These are phyloP conservation scores for Eruca vesicaria DNA, from an alignment of 441 rosid genomes.

Conservation along the genomic window DNA sequence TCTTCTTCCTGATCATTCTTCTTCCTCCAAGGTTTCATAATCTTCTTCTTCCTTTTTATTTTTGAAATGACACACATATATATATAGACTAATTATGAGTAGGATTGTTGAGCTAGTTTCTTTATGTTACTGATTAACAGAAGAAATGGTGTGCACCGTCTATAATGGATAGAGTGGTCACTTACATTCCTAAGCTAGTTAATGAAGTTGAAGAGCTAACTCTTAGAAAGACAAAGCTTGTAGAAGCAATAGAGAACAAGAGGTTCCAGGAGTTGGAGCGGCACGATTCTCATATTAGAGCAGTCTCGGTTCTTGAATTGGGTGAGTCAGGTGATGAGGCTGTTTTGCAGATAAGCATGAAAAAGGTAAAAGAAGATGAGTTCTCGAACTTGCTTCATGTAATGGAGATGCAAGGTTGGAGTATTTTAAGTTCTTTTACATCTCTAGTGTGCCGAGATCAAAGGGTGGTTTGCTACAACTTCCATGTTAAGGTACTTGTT, in stretches of 20 bases:
- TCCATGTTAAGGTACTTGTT: conserved; percentile 38
- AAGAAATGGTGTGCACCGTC: conserved; percentile 45
- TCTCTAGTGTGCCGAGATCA: conserved; percentile 33
- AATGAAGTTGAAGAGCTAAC: conserved; percentile 42
- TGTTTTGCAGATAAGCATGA: conserved; percentile 28
- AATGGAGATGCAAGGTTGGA: conserved; percentile 39
- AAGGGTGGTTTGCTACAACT: conserved; percentile 33
- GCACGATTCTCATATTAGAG: background rate
- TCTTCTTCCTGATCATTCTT: conserved; percentile 41
- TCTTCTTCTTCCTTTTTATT: background rate
- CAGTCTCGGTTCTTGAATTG: conserved; percentile 31
- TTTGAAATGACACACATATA: background rate
- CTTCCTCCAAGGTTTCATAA: conserved; percentile 25
- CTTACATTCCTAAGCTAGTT: conserved; percentile 48
- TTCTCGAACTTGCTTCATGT: conserved; percentile 38
- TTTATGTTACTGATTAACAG: conserved; percentile 11
- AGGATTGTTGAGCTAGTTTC: background rate
- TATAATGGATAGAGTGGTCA: conserved; percentile 40
- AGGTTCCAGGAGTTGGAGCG: background rate
- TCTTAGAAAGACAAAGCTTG: conserved; percentile 23
- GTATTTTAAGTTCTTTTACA: conserved; percentile 39
- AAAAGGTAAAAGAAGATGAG: conserved; percentile 23
- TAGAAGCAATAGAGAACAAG: background rate
- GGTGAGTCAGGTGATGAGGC: conserved; percentile 18
- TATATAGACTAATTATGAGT: background rate